phyloP scores from a whole-genome alignment of 1,139 yeast species.

The Lizanozyma gosingica region DNA sequence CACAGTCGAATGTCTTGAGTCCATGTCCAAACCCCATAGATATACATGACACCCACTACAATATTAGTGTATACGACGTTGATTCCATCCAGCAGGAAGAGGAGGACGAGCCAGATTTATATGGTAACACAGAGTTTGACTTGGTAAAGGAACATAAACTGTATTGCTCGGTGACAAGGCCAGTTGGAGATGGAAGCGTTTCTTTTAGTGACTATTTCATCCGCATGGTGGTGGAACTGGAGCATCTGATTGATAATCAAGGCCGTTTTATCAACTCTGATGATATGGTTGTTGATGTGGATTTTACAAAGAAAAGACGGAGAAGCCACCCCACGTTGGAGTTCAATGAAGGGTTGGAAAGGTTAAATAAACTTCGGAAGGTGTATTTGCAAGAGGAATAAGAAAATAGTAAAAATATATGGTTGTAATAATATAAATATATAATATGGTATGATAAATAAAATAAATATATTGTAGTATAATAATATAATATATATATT shows the following conservation, averaged over 20 bases:
- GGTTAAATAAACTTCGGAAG: conserved; percentile 25
- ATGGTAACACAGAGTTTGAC: no score
- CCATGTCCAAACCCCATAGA: conserved; percentile 24
- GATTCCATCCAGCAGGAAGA: conserved; percentile 7
- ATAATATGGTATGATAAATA: no score
- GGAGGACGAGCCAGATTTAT: no score
- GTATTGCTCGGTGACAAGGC: conserved; percentile 24
- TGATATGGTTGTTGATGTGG: conserved; percentile 11
- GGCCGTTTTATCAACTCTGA: conserved; percentile 17
- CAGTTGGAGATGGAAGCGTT: conserved; percentile 9
- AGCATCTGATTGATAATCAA: conserved; percentile 15
- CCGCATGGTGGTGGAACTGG: conserved; percentile 15
- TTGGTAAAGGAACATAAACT: conserved; percentile 22
- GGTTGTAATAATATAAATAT: no score
- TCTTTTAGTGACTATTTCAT: conserved; percentile 16
- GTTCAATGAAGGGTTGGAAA: conserved; percentile 25
- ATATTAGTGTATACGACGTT: conserved; percentile 5
- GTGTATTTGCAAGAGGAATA: conserved; percentile 22
- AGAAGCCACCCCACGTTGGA: conserved; percentile 14
- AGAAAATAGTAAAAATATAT: no score
- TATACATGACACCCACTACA: conserved; percentile 2
- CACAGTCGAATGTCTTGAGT: conserved; percentile 20
- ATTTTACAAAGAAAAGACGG: conserved; percentile 11
- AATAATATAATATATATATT: no score
- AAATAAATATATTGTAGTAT: no score